A percentile compares a stretch with the other conserved stretches of the same genome.
Evolutionary conservation across 108 stramenopile species (phyloP).

Genomic region (Cyclotella distinguenda): DNA sequence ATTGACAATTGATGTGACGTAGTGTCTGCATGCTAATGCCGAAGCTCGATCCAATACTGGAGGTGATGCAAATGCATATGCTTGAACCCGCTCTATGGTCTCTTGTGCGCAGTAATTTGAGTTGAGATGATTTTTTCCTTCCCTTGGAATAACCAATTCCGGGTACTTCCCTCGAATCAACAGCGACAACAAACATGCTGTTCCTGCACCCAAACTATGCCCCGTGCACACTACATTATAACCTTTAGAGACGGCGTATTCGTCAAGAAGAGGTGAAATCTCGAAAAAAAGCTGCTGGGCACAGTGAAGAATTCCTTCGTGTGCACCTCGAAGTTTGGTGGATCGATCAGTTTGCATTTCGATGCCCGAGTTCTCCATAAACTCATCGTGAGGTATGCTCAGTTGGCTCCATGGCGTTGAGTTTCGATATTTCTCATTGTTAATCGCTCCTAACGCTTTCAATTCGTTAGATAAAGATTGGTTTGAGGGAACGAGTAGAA

Average conservation of each 20-base stretch:
- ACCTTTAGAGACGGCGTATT: conserved; percentile 37
- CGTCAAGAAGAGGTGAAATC: conserved; percentile 47
- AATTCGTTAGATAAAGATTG: background rate
- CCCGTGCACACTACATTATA: conserved; percentile 58
- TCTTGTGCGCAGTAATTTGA: background rate
- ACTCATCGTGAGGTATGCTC: background rate
- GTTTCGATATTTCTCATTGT: background rate
- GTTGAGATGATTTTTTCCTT: too few relatives aligned
- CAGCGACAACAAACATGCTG: conserved; percentile 52
- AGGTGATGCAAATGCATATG: conserved; percentile 73
- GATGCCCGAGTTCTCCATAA: conserved; percentile 27
- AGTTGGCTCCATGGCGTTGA: background rate
- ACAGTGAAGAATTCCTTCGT: conserved; percentile 48
- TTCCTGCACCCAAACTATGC: conserved; percentile 65
- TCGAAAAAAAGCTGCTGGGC: conserved; percentile 42
- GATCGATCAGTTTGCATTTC: conserved; percentile 43
- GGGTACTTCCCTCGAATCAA: conserved; percentile 61
- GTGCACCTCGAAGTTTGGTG: conserved; percentile 41
- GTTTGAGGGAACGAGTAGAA: conserved; percentile 15
- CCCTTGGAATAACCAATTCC: conserved; percentile 18
- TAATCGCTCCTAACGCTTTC: background rate
- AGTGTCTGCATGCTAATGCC: conserved; percentile 53
- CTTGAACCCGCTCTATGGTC: conserved; percentile 38
- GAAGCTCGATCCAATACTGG: conserved; percentile 68
- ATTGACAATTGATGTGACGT: conserved; percentile 62